These are phyloP conservation scores for Dimocarpus longan DNA, from an alignment of 345 rosid genomes.

Conservation along the genomic window DNA sequence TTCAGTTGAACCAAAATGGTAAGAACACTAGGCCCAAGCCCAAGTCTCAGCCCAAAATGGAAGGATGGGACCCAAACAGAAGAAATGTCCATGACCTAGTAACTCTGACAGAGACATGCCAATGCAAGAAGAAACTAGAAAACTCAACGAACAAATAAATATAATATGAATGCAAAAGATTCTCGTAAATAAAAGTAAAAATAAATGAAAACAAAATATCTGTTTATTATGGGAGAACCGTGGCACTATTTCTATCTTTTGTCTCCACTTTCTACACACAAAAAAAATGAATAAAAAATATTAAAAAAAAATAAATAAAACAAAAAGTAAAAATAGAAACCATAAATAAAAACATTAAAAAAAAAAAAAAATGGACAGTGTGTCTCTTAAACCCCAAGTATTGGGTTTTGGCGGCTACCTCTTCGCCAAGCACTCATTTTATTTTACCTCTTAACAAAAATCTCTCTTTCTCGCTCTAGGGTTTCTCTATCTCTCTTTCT, in stretches of 20 bases:
- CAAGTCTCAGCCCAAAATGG: not conserved
- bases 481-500: constrained; percentile 26
- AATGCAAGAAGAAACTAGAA: constrained; percentile 6
- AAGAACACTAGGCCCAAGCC: not conserved
- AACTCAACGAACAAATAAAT: not conserved
- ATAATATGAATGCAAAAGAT: not conserved
- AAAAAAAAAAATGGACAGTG: not conserved
- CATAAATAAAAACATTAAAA: not conserved
- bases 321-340: not conserved
- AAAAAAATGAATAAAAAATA: not conserved
- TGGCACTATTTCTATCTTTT: constrained; percentile 18
- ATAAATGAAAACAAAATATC: not conserved
- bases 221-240: not conserved
- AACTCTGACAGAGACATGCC: not conserved
- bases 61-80: not conserved
- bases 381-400: constrained; percentile 35
- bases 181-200: not conserved
- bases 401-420: constrained; percentile 52
- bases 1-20: not conserved
- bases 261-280: constrained; percentile 3
- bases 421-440: constrained; percentile 33
- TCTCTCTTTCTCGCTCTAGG: constrained; percentile 31
- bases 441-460: not conserved
- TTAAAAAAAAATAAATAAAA: not conserved
- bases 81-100: not conserved